Percentiles rank a stretch among this genome's conserved stretches.
phyloP scores from a whole-genome alignment of 257 asterid genomes.

The Rubia yunnanensis region DNA sequence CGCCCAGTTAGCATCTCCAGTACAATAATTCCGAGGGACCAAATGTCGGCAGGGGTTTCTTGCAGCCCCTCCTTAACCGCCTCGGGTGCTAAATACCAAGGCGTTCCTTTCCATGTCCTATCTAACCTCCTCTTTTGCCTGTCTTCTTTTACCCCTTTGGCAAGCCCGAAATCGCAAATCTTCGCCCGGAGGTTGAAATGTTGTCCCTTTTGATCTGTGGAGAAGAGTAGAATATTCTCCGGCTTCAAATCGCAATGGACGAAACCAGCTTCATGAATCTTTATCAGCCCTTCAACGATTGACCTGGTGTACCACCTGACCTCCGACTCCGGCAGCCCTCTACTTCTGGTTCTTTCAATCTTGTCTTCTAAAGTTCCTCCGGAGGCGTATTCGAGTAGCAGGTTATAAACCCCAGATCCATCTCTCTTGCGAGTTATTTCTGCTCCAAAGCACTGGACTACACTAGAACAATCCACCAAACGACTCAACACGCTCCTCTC shows the following conservation, averaged over 20 bases:
- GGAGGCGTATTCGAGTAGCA: slow-evolving; percentile 12
- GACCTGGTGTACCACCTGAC: slow-evolving; percentile 6
- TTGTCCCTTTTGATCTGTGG: neutral
- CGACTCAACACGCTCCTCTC: slow-evolving; percentile 6
- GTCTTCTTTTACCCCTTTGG: neutral
- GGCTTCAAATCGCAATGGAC: slow-evolving; percentile 3
- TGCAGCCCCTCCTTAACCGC: too few relatives aligned
- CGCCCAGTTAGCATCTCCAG: too few relatives aligned
- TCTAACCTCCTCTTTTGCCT: too few relatives aligned
- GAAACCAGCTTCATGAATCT: neutral
- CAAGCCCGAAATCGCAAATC: neutral
- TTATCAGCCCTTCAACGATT: neutral
- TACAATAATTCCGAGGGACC: too few relatives aligned
- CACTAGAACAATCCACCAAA: slow-evolving; percentile 3
- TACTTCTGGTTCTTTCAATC: neutral
- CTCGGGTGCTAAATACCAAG: too few relatives aligned
- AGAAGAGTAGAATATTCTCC: neutral
- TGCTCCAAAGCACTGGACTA: slow-evolving; percentile 9
- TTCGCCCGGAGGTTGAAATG: neutral
- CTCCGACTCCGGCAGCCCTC: slow-evolving; percentile 6
- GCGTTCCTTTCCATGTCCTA: too few relatives aligned
- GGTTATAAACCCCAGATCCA: slow-evolving; percentile 11
- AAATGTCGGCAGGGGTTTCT: too few relatives aligned
- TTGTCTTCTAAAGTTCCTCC: slow-evolving; percentile 8
- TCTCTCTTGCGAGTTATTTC: slow-evolving; percentile 3